Base-by-base conservation (phyloP, 257 asterid genomes). In the Orobanche coerulescens region DNA sequence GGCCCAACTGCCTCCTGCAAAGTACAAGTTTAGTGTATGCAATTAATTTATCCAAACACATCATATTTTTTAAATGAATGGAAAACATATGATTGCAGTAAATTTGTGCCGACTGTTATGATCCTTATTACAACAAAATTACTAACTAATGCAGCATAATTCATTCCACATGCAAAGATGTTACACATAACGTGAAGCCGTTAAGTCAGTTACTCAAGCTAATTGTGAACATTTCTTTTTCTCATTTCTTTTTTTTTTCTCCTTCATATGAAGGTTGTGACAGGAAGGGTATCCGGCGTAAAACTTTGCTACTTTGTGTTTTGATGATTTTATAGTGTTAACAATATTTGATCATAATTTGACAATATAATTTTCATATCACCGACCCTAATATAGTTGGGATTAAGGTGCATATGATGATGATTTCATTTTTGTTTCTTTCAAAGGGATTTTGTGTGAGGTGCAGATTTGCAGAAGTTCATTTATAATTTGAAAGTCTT, bases 1-100 rank as follows among this genome's bases (percentile, higher is more conserved):
- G 80, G 66, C 49, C 80, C 76, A 25, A 31, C 72, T 26, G 66
- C 47, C 58, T 71, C 83, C 78, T 77, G 74, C 64, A 66, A 71
- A 61, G 46, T 42, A 22, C 20, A 50, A 24, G 20, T 5, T 5
- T 15, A 48, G 19, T 69, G 23, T 26, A 68, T 46, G 23, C 48
- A 26, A 33, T 53, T 24, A 23, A 24, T 51, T 42, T 11, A 31
- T 48, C 22, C 46, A 23, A 61, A 9, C n/a, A 42, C 57, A 33
- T 23, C 55, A 33, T 44, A 50, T 46, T 10, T 22, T 24, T 23
- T 59, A 40, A 51, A 51, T 43, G n/a, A 36, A 13, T 56, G 53
- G 11, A 67, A 55, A 43, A 57, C 42, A 13, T 19, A 24, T n/a
- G n/a, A n/a, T 5, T 6, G 14, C 10, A 13, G 4, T 5, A 18